Evolutionary conservation across 768 basidiomycete genomes (phyloP).

Genomic region (Paxillus rubicundulus): DNA sequence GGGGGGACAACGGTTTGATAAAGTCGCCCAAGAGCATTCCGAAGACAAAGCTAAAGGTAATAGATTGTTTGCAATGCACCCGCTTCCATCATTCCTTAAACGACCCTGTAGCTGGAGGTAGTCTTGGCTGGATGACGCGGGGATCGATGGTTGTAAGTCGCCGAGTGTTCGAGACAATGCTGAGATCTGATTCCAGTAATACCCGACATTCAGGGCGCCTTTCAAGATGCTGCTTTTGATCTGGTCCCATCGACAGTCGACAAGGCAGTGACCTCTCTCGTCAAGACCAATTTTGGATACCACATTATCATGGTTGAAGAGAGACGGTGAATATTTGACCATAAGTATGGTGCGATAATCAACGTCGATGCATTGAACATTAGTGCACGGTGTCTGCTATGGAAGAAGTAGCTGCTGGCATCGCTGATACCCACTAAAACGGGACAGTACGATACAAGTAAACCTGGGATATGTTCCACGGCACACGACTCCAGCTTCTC

Average conservation of each 20-base stretch:
- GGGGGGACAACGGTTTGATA: slow-evolving; percentile 83
- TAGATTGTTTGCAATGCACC: neutral
- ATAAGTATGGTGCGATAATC: neutral
- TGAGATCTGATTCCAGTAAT: slow-evolving; percentile 1
- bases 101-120: slow-evolving; percentile 63
- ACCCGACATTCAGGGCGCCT: slow-evolving; percentile 47
- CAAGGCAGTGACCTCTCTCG: slow-evolving; percentile 68
- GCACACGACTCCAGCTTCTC: too few relatives aligned
- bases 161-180: neutral
- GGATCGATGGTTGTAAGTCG: slow-evolving; percentile 76
- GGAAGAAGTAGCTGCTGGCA: neutral
- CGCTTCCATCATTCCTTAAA: slow-evolving; percentile 1
- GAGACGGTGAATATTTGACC: slow-evolving; percentile 43
- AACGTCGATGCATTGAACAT: neutral
- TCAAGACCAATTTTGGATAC: slow-evolving; percentile 84
- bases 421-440: neutral
- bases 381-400: slow-evolving; percentile 3
- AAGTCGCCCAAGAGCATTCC: slow-evolving; percentile 86
- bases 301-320: slow-evolving; percentile 93
- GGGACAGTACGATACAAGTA: neutral
- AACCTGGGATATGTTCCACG: neutral
- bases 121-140: slow-evolving; percentile 82
- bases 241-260: slow-evolving; percentile 77
- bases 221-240: slow-evolving; percentile 87
- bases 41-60: slow-evolving; percentile 88